phyloP scores from a whole-genome alignment of 169 alveolate species.

The Plasmodium reichenowi region DNA sequence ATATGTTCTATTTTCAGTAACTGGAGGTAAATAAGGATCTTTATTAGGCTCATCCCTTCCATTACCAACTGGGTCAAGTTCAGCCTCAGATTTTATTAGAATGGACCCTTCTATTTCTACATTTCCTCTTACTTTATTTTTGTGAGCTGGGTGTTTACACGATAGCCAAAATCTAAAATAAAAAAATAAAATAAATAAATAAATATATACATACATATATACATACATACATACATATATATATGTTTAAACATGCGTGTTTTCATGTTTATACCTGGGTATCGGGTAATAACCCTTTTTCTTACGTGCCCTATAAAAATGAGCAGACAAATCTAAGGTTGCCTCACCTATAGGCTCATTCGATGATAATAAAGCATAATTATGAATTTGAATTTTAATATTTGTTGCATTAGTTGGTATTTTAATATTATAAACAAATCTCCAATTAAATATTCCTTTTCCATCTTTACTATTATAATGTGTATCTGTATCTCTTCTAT shows the following conservation, averaged over 20 bases:
- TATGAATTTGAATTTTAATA: constrained; percentile 88
- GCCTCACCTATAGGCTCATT: constrained; percentile 91
- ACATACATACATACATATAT: neutral
- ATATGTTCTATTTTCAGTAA: constrained; percentile 90
- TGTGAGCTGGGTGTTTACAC: constrained; percentile 88
- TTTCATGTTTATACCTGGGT: constrained; percentile 75
- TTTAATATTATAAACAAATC: constrained; percentile 88
- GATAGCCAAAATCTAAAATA: constrained; percentile 81
- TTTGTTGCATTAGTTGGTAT: constrained; percentile 91
- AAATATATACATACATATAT: neutral
- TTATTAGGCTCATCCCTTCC: constrained; percentile 93
- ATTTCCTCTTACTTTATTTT: constrained; percentile 87
- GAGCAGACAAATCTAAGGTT: constrained; percentile 87
- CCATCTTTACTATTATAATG: constrained; percentile 93
- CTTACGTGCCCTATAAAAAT: constrained; percentile 87
- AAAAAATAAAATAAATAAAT: too few relatives aligned
- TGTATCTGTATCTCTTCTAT: constrained; percentile 88
- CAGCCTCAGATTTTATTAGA: constrained; percentile 88
- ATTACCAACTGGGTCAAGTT: constrained; percentile 90
- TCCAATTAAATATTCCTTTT: constrained; percentile 92
- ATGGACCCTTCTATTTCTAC: constrained; percentile 90
- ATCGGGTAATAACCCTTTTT: constrained; percentile 83
- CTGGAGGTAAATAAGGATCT: constrained; percentile 91
- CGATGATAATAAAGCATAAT: constrained; percentile 82
- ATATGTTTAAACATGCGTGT: neutral